Conservation (phyloP, 805 yeast genomes). For the Tetrapisispora fleetii region DNA sequence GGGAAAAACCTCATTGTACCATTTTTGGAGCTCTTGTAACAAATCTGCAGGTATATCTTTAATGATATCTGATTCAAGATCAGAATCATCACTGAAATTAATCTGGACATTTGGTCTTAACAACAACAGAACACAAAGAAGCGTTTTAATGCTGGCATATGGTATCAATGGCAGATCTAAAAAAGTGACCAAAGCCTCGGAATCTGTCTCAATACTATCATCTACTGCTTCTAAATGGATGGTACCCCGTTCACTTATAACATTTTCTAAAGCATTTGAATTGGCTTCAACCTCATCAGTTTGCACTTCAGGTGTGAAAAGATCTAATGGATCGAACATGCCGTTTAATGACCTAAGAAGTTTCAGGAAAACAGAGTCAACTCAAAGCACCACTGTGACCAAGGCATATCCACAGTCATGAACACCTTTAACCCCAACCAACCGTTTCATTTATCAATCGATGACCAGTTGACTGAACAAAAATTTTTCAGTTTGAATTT, state of each 20-base stretch:
- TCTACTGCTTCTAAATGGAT: no score
- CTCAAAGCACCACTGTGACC: no score
- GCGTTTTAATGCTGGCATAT: conserved; percentile 39
- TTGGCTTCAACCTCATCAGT: not conserved
- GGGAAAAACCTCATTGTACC: conserved; percentile 36
- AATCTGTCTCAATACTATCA: no score
- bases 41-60: conserved; percentile 4
- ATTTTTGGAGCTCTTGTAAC: conserved; percentile 29
- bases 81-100: conserved; percentile 34
- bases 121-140: conserved; percentile 38
- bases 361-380: no score
- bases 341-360: no score
- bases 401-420: no score
- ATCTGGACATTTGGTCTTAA: conserved; percentile 40
- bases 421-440: no score
- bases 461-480: no score
- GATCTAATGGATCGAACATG: conserved; percentile 31
- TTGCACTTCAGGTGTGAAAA: conserved; percentile 23
- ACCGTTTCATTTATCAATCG: no score
- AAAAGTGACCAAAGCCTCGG: conserved; percentile 30
- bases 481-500: no score
- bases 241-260: no score
- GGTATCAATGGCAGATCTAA: conserved; percentile 48
- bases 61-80: conserved; percentile 4
- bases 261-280: not conserved